phyloP scores from a whole-genome alignment of 2,329 filamentous ascomycete species.

The Zasmidium citrigriseum region DNA sequence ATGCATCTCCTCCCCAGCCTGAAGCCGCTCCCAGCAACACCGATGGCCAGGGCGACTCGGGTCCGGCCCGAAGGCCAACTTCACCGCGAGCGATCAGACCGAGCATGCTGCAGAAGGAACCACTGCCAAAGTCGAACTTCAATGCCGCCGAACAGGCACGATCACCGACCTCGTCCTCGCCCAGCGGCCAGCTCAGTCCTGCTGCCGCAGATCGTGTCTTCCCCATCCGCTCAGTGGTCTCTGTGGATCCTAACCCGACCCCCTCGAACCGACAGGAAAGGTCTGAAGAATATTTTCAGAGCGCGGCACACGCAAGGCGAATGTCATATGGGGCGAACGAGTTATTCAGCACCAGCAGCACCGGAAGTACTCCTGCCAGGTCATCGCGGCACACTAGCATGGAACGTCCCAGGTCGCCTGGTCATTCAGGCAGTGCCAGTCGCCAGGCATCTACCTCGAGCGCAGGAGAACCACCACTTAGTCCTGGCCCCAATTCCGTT shows the following conservation, averaged over 20 bases:
- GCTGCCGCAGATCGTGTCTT: slow-evolving; percentile 65
- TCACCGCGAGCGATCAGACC: slow-evolving; percentile 14
- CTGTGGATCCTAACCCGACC: slow-evolving; percentile 60
- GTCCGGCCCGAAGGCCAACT: background rate
- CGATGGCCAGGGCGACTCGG: background rate
- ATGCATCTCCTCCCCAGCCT: background rate
- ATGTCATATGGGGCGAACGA: slow-evolving; percentile 12
- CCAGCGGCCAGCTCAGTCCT: slow-evolving; percentile 40
- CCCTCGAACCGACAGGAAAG: slow-evolving; percentile 18
- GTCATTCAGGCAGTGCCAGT: background rate
- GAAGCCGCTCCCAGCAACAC: background rate
- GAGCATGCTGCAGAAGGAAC: slow-evolving; percentile 8
- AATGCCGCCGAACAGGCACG: slow-evolving; percentile 1
- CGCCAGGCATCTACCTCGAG: slow-evolving; percentile 20
- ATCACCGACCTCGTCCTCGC: slow-evolving; percentile 4
- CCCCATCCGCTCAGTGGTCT: slow-evolving; percentile 78
- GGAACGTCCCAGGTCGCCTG: slow-evolving; percentile 8
- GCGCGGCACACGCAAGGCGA: slow-evolving; percentile 22
- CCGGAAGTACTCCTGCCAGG: background rate
- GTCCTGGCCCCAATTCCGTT: background rate
- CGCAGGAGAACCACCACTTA: slow-evolving; percentile 10
- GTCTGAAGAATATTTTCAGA: slow-evolving; percentile 40
- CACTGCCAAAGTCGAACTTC: slow-evolving; percentile 3
- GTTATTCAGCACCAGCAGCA: background rate
- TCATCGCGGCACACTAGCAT: slow-evolving; percentile 10